Conservation (phyloP, 768 basidiomycete genomes). For the Dacryopinax primogenitus region DNA sequence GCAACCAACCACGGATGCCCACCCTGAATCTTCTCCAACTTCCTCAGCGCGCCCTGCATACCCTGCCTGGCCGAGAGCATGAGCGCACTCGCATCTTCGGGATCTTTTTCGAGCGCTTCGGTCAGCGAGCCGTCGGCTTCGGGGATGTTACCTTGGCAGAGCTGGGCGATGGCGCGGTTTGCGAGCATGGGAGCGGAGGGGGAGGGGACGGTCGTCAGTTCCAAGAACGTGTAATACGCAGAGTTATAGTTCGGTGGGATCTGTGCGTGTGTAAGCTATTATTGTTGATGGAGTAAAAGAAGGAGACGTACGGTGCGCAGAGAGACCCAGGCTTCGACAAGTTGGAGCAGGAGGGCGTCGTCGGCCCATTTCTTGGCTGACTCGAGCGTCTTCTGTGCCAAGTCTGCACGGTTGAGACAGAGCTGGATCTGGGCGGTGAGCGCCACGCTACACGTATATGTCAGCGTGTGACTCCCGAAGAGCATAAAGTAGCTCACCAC, state of each 20-base stretch:
- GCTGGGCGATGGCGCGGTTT: slow-evolving; percentile 5
- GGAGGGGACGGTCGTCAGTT: slow-evolving; percentile 1
- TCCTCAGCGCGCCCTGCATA: neutral
- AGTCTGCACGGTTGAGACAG: slow-evolving; percentile 75
- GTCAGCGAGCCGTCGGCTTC: neutral
- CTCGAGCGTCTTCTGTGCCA: slow-evolving; percentile 76
- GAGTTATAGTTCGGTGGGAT: slow-evolving; percentile 6
- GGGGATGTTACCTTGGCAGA: neutral
- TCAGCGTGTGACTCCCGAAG: neutral
- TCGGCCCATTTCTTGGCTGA: slow-evolving; percentile 75
- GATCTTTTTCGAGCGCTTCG: neutral
- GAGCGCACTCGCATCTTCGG: neutral
- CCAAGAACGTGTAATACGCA: neutral
- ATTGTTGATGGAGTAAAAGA: neutral
- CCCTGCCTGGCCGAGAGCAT: neutral
- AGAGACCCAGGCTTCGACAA: slow-evolving; percentile 59
- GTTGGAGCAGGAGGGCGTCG: slow-evolving; percentile 78
- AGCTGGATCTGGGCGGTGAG: slow-evolving; percentile 77
- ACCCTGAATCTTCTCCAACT: neutral
- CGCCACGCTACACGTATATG: slow-evolving; percentile 44
- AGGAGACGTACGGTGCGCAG: slow-evolving; percentile 13
- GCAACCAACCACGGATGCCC: neutral
- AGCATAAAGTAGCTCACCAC: slow-evolving; percentile 47
- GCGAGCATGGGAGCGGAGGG: neutral
- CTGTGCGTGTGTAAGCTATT: neutral